Percentiles rank a stretch among this genome's conserved stretches.
These are phyloP conservation scores for Sclerotinia trifoliorum DNA, from an alignment of 2,329 filamentous ascomycete species.

Conservation along the genomic window DNA sequence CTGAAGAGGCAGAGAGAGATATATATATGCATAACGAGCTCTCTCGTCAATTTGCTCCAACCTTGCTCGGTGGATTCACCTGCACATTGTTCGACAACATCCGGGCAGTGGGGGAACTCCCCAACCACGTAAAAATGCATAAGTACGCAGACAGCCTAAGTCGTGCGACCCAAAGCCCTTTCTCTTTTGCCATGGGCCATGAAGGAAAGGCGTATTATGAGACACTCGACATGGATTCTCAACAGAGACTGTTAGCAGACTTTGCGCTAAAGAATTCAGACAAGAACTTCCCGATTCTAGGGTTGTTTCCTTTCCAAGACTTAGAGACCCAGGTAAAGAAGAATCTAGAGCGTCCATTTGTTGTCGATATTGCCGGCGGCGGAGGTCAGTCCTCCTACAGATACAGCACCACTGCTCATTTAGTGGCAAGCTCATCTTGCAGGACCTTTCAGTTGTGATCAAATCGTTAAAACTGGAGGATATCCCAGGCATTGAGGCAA, in stretches of 20 bases:
- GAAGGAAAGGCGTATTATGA: conserved; percentile 34
- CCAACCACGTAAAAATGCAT: too few species aligned
- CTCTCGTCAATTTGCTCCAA: too few species aligned
- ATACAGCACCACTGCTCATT: conserved; percentile 29
- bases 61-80: too few species aligned
- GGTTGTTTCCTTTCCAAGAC: conserved; percentile 22
- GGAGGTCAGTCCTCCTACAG: conserved; percentile 36
- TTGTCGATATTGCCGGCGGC: conserved; percentile 33
- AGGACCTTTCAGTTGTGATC: conserved; percentile 36
- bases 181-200: neutral
- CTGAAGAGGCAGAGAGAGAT: too few species aligned
- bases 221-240: conserved; percentile 24
- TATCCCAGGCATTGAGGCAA: conserved; percentile 35
- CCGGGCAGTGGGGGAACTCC: too few species aligned
- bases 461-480: conserved; percentile 28
- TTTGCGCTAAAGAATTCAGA: conserved; percentile 29
- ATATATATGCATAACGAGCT: too few species aligned
- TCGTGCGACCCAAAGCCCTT: neutral
- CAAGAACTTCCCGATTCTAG: conserved; percentile 25
- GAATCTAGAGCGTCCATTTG: conserved; percentile 30
- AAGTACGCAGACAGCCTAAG: too few species aligned
- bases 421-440: conserved; percentile 34
- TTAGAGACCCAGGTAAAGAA: neutral
- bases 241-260: conserved; percentile 28
- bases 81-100: too few species aligned